Evolutionary conservation across 2,329 filamentous ascomycete genomes (phyloP).

Genomic region (Apiospora phragmitis): DNA sequence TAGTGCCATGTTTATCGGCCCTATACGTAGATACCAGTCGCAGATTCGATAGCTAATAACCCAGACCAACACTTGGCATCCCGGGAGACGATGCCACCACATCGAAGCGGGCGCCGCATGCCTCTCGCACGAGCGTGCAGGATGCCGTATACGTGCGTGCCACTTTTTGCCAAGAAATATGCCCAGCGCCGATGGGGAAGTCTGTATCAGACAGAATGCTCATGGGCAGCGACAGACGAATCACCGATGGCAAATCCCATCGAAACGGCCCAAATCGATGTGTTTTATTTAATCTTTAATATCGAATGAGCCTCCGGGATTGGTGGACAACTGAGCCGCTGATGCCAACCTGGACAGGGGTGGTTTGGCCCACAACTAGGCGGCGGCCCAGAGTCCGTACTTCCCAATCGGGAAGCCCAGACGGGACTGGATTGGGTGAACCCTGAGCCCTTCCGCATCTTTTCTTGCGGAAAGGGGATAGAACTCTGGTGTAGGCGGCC

Average conservation of each 20-base stretch:
- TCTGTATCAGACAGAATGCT: not conserved
- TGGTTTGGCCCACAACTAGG: not conserved
- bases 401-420: not conserved
- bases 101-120: not conserved
- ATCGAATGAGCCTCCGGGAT: not conserved
- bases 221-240: not conserved
- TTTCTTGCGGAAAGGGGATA: not conserved
- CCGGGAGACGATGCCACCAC: not conserved
- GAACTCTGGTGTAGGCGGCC: not conserved
- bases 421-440: not conserved
- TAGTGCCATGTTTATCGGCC: not conserved
- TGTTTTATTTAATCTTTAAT: not conserved
- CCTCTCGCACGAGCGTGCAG: not conserved
- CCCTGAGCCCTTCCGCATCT: not conserved
- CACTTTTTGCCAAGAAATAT: not conserved
- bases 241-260: not conserved
- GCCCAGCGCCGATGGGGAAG: not conserved
- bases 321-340: slow-evolving; percentile 1
- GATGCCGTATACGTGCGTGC: not conserved
- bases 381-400: not conserved
- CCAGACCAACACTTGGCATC: not conserved
- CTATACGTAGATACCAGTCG: not conserved
- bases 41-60: not conserved
- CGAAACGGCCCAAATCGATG: not conserved
- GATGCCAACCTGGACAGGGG: not conserved